Evolutionary conservation across 768 basidiomycete genomes (phyloP), one percentile per base, ranked within the genome.

Genomic region (Phylloporus rhodoxanthus): DNA sequence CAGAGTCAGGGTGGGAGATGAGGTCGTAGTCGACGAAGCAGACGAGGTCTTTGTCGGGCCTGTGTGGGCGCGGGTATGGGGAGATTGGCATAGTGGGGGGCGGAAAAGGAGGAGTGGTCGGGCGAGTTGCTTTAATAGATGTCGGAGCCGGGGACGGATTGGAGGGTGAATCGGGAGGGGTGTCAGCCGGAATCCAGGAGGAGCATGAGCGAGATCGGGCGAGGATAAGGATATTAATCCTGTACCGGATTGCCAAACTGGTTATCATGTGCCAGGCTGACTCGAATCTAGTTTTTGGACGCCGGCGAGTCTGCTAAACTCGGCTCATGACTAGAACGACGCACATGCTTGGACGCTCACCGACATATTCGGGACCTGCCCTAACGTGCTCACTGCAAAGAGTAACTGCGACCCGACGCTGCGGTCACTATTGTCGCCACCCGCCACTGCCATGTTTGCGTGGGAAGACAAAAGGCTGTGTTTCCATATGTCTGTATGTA

Each of bases 201-300:
- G 25, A 25, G 14, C 6, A 60, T 43, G 54, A 56, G 54, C 61
- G 63, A 51, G 60, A 57, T 57, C 60, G 61, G 51, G 34, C 33
- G 44, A 56, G 65, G 62, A 72, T 70, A 71, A 77, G 71, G 74
- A 20, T 3, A 21, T 23, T 63, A 65, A 68, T 48, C 51, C 58
- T 65, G 58, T 57, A 61, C 54, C 11, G 29, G 13, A 30, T 11
- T 30, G 7, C 29, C 29, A 72, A 68, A 67, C 56, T 50, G 43
- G 66, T 66, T 64, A 65, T 64, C 60, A 57, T 66, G 66, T 71
- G 64, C 61, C 57, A 64, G 47, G 23, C 65, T 76, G 74, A 76
- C 74, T 76, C 71, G 29, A 29, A 8, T 41, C 47, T 45, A 56
- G 51, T 17, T 8, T 11, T 38, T 38, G 37, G 37, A 38, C 38